Evolutionary conservation across 306 rosid genomes (phyloP), one percentile per base, ranked within the genome.

Genomic region (Carpinus fangiana): DNA sequence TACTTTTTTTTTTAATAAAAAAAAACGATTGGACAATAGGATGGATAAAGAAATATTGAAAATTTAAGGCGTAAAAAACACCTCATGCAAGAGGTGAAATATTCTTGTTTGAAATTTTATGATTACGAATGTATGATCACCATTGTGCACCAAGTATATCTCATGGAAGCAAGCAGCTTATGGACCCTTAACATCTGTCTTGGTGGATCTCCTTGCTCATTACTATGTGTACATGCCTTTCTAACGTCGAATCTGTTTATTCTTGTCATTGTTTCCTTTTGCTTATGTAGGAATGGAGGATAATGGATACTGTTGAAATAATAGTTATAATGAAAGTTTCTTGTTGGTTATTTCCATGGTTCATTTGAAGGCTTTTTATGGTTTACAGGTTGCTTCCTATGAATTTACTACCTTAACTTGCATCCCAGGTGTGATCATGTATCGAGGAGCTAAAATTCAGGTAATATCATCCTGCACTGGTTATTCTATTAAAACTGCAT

Each of bases 371-470:
- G 14, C 50, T 21, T 77, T 68, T 50, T 78, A 72, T 86, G 52
- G 61, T 83, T 57, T 71, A 53, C 90, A 95, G 99, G 99, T 93
- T 86, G 99, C 99, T 80, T 95, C 98, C 36, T 95, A 95, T 82
- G 99, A 95, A 85, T 95, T 95, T 84, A 93, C 98, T 57, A 95
- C 99, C 73, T 85, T 95, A 70, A 93, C 99, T 81, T 95, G 99
- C 90, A 95, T 95, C 78, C 99, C 98, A 5, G 99, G 98, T 74
- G 99, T 95, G 82, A 95, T 95, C 20, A 76, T 83, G 45, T 95
- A 95, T 74, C 88, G 94, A 31, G 98, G 99, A 84, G 98, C 98
- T 56, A 93, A 93, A 90, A 87, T 95, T 90, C 99, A 95, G 99
- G 98, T 93, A 86, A 8, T 17, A 51, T 50, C 66, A 61, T 13